Percentiles rank a stretch among this genome's conserved stretches.
phyloP scores from a whole-genome alignment of 2,329 filamentous ascomycete genomes.

The Mycosphaerelloides madeirae region DNA sequence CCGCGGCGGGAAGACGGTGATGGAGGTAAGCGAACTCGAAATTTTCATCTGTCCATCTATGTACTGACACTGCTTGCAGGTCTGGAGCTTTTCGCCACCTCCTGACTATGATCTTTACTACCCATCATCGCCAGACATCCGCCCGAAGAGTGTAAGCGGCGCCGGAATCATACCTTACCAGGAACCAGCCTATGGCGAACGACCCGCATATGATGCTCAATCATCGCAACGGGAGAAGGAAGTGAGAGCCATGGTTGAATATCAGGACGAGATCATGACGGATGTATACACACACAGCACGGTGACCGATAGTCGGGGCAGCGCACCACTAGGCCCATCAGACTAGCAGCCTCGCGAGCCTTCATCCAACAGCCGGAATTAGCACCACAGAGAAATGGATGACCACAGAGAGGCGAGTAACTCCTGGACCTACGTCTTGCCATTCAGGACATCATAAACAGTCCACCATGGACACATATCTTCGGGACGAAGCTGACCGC shows the following conservation, averaged over 20 bases:
- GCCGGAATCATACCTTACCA: slow-evolving; percentile 23
- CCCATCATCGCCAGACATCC: slow-evolving; percentile 8
- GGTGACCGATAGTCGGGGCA: not conserved
- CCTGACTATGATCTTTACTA: slow-evolving; percentile 45
- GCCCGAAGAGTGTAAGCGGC: slow-evolving; percentile 12
- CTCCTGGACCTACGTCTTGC: too few relatives aligned
- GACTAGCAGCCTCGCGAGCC: too few relatives aligned
- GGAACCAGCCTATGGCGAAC: slow-evolving; percentile 28
- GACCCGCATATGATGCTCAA: slow-evolving; percentile 16
- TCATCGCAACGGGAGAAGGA: slow-evolving; percentile 1
- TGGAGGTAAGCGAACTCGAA: slow-evolving; percentile 71
- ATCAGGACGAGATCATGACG: slow-evolving; percentile 25
- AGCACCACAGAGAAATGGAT: too few relatives aligned
- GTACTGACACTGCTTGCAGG: slow-evolving; percentile 49
- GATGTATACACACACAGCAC: slow-evolving; percentile 17
- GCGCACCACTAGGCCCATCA: too few relatives aligned
- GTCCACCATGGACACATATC: too few relatives aligned
- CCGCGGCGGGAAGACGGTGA: slow-evolving; percentile 78
- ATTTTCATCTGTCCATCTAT: not conserved
- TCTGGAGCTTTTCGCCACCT: slow-evolving; percentile 91
- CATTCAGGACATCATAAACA: too few relatives aligned
- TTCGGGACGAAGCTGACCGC: too few relatives aligned
- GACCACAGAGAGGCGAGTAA: too few relatives aligned
- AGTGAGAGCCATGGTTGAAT: slow-evolving; percentile 4
- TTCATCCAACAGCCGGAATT: too few relatives aligned